Percentiles rank a stretch among this genome's conserved stretches.
phyloP scores from a whole-genome alignment of 352 stramenopile genomes.

The Thalassiosira mediterranea region DNA sequence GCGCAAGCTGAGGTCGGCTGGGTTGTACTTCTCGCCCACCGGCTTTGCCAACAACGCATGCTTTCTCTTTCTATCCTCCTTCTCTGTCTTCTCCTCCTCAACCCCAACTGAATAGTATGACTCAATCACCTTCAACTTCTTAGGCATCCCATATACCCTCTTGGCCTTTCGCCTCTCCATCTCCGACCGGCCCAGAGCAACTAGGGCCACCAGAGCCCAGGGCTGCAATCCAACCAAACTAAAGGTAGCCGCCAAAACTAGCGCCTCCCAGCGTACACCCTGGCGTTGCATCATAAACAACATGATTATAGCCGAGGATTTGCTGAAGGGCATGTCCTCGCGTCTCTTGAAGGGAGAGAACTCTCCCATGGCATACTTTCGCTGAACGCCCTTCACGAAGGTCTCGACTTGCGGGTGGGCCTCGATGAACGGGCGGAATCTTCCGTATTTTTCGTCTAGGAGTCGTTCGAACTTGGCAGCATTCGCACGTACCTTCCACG shows the following conservation, averaged over 20 bases:
- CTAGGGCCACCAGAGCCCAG: conserved; percentile 77
- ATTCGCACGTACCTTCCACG: conserved; percentile 76
- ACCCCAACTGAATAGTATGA: conserved; percentile 57
- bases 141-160: conserved; percentile 47
- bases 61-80: conserved; percentile 53
- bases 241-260: conserved; percentile 68
- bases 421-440: conserved; percentile 76
- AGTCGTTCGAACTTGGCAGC: conserved; percentile 81
- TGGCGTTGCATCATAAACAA: conserved; percentile 83
- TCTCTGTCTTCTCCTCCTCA: conserved; percentile 18
- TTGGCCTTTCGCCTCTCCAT: conserved; percentile 59
- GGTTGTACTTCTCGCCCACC: conserved; percentile 61
- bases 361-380: conserved; percentile 72
- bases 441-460: conserved; percentile 81
- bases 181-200: conserved; percentile 52
- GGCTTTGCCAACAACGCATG: conserved; percentile 57
- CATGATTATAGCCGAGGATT: conserved; percentile 71
- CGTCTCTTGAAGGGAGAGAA: conserved; percentile 68
- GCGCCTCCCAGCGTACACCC: conserved; percentile 52
- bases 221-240: conserved; percentile 79
- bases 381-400: conserved; percentile 67
- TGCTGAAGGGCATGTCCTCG: conserved; percentile 54
- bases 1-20: conserved; percentile 46
- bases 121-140: conserved; percentile 36
- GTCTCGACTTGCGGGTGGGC: conserved; percentile 73